Evolutionary conservation across 2,329 filamentous ascomycete species (phyloP).

Genomic region (Talaromyces sp.): DNA sequence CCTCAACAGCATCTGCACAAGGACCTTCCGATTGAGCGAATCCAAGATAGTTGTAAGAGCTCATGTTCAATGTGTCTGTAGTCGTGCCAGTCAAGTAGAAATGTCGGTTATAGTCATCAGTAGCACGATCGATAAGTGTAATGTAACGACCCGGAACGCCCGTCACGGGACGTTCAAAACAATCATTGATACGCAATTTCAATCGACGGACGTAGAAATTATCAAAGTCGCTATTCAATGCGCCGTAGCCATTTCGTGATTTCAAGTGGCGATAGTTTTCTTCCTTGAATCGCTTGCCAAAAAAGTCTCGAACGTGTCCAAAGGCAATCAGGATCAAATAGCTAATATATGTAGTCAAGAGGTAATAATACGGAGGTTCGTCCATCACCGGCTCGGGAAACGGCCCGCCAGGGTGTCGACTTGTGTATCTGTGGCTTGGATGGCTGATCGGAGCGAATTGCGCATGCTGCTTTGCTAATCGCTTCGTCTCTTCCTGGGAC

Average conservation of each 20-base stretch:
- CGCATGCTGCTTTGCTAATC: constrained; percentile 73
- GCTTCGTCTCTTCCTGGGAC: constrained; percentile 74
- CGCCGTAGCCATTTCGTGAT: constrained; percentile 82
- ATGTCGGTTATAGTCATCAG: constrained; percentile 84
- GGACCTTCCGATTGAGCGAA: constrained; percentile 97
- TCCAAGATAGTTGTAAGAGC: constrained; percentile 98
- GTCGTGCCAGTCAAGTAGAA: constrained; percentile 86
- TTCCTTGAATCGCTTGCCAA: constrained; percentile 90
- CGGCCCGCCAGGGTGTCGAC: constrained; percentile 75
- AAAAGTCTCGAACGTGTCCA: constrained; percentile 94
- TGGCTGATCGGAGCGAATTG: constrained; percentile 87
- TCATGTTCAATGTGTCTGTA: constrained; percentile 96
- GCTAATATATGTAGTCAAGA: constrained; percentile 97
- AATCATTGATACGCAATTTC: constrained; percentile 94
- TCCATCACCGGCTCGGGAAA: constrained; percentile 85
- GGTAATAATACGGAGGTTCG: constrained; percentile 93
- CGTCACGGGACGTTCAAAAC: constrained; percentile 86
- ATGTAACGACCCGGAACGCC: constrained; percentile 94
- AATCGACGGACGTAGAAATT: constrained; percentile 94
- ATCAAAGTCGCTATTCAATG: constrained; percentile 96
- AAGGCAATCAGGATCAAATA: constrained; percentile 95
- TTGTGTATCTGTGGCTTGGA: constrained; percentile 80
- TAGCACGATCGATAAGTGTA: constrained; percentile 84
- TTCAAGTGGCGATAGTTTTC: constrained; percentile 82
- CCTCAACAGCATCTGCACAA: constrained; percentile 89